Conservation (phyloP, 2,329 filamentous ascomycete species). For the Gnomoniopsis smithogilvyi region DNA sequence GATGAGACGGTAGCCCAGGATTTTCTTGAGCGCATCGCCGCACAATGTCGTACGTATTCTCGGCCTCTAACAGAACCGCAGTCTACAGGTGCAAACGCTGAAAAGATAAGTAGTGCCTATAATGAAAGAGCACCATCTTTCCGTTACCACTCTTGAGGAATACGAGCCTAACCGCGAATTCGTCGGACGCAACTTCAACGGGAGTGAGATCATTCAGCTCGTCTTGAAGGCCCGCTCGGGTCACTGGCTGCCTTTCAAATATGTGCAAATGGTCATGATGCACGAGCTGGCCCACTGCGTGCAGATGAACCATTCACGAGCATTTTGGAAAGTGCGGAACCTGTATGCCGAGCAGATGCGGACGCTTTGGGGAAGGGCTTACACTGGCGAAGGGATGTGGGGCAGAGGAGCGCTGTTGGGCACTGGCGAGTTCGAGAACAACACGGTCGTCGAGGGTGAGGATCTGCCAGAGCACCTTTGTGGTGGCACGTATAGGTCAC, state of each 20-base stretch:
- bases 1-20: constrained; percentile 62
- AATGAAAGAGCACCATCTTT: constrained; percentile 64
- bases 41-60: constrained; percentile 62
- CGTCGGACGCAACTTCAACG: constrained; percentile 86
- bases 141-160: constrained; percentile 72
- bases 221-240: constrained; percentile 68
- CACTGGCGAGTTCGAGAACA: constrained; percentile 57
- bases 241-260: constrained; percentile 75
- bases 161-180: constrained; percentile 80
- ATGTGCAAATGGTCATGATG: constrained; percentile 95
- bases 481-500: constrained; percentile 72
- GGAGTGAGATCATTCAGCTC: constrained; percentile 81
- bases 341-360: constrained; percentile 69
- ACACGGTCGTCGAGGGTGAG: constrained; percentile 51
- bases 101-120: constrained; percentile 54
- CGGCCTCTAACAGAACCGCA: constrained; percentile 20
- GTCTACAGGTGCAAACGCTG: neutral
- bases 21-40: constrained; percentile 73
- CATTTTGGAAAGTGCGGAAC: constrained; percentile 79
- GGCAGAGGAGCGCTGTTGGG: constrained; percentile 64
- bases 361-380: constrained; percentile 64
- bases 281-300: constrained; percentile 86
- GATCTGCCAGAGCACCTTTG: constrained; percentile 69
- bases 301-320: constrained; percentile 84
- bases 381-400: constrained; percentile 83